phyloP scores from a whole-genome alignment of 805 yeast genomes.

The Candida tallmaniae region DNA sequence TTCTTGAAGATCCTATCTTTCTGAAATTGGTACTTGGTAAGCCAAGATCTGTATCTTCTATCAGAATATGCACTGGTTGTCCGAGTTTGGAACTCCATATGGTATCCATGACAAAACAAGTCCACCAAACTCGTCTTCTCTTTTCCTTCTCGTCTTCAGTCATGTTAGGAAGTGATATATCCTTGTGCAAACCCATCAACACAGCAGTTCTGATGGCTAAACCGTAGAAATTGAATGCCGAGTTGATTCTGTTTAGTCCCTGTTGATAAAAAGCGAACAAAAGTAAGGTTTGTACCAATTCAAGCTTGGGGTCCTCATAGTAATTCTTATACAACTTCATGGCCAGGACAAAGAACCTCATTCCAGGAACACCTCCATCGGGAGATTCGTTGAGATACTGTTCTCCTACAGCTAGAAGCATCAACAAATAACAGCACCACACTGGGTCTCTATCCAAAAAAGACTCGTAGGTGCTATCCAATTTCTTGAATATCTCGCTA shows the following conservation, averaged over 20 bases:
- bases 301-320: slow-evolving; percentile 23
- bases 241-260: slow-evolving; percentile 28
- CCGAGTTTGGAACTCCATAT: slow-evolving; percentile 34
- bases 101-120: slow-evolving; percentile 32
- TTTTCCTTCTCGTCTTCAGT: slow-evolving; percentile 16
- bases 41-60: slow-evolving; percentile 38
- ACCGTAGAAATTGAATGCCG: slow-evolving; percentile 35
- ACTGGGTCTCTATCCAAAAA: slow-evolving; percentile 5
- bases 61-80: slow-evolving; percentile 33
- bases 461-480: slow-evolving; percentile 6
- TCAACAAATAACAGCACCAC: slow-evolving; percentile 8
- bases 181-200: slow-evolving; percentile 31
- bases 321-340: slow-evolving; percentile 24
- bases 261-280: slow-evolving; percentile 31
- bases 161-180: slow-evolving; percentile 2
- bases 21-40: slow-evolving; percentile 18
- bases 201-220: slow-evolving; percentile 34
- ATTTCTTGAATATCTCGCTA: slow-evolving; percentile 2
- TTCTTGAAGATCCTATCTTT: slow-evolving; percentile 18
- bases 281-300: slow-evolving; percentile 29
- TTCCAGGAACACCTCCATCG: slow-evolving; percentile 24
- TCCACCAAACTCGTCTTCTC: slow-evolving; percentile 37
- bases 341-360: slow-evolving; percentile 27
- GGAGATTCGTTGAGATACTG: slow-evolving; percentile 10
- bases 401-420: slow-evolving; percentile 10